phyloP scores from a whole-genome alignment of 2,329 filamentous ascomycete genomes.

The Zymoseptoria tritici region DNA sequence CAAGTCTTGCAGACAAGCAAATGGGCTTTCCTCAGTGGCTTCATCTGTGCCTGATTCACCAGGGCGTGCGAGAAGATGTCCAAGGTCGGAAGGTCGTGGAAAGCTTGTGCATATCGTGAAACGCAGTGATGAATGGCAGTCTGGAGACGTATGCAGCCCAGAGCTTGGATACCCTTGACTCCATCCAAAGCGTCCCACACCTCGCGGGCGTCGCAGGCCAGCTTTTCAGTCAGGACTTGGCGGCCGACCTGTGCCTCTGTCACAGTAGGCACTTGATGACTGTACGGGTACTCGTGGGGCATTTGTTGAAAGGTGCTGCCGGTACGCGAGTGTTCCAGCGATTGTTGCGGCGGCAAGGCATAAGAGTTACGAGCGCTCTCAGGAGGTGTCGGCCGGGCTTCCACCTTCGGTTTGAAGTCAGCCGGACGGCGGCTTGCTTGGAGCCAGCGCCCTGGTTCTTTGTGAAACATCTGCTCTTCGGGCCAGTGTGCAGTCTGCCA shows the following conservation, averaged over 20 bases:
- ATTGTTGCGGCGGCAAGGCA: conserved; percentile 3
- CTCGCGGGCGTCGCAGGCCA: conserved; percentile 51
- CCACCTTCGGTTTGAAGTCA: conserved; percentile 7
- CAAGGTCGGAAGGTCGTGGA: conserved; percentile 51
- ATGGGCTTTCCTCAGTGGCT: conserved; percentile 37
- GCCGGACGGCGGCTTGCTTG: conserved; percentile 13
- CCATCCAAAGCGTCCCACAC: conserved; percentile 56
- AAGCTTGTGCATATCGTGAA: conserved; percentile 51
- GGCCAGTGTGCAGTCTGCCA: conserved; percentile 77
- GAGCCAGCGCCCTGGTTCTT: conserved; percentile 38
- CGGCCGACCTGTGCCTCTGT: conserved; percentile 4
- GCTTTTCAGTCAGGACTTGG: conserved; percentile 15
- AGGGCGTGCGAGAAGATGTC: conserved; percentile 46
- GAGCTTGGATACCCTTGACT: conserved; percentile 49
- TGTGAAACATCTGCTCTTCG: conserved; percentile 62
- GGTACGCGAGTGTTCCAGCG: not conserved
- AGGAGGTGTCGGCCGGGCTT: conserved; percentile 14
- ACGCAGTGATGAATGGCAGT: conserved; percentile 58
- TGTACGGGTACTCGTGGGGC: conserved; percentile 1
- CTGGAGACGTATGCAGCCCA: conserved; percentile 52
- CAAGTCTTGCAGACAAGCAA: conserved; percentile 37
- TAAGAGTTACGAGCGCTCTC: not conserved
- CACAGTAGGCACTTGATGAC: not conserved
- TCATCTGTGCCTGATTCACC: conserved; percentile 35
- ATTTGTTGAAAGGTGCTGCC: not conserved